phyloP scores from a whole-genome alignment of 2,329 filamentous ascomycete species.

The Aspergillus sp. region DNA sequence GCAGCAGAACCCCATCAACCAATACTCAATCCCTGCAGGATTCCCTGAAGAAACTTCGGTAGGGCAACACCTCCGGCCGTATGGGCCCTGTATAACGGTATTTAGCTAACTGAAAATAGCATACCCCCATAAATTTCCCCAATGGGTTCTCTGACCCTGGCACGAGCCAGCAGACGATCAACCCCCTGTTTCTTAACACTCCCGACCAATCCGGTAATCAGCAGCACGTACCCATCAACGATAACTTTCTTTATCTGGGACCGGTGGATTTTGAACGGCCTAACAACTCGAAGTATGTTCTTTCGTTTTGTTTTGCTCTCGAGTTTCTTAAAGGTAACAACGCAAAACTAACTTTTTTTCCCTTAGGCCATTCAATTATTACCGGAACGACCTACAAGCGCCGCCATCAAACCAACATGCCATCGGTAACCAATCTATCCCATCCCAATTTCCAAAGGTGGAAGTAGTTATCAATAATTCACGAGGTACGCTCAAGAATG shows the following conservation, averaged over 20 bases:
- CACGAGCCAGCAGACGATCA: slow-evolving; percentile 29
- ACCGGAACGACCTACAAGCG: slow-evolving; percentile 2
- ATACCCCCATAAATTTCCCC: slow-evolving; percentile 23
- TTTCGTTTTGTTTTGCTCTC: neutral
- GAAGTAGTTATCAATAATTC: neutral
- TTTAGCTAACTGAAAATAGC: slow-evolving; percentile 13
- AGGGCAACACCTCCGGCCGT: slow-evolving; percentile 2
- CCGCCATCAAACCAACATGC: neutral
- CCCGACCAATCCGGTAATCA: slow-evolving; percentile 18
- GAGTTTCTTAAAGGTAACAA: neutral
- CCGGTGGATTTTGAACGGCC: slow-evolving; percentile 20
- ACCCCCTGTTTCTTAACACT: slow-evolving; percentile 33
- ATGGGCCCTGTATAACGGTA: neutral
- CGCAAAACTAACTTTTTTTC: neutral
- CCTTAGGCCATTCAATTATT: slow-evolving; percentile 2
- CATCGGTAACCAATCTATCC: neutral
- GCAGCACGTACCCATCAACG: slow-evolving; percentile 16
- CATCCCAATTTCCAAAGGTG: neutral
- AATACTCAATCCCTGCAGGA: slow-evolving; percentile 22
- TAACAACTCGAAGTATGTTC: slow-evolving; percentile 23
- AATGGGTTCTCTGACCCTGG: slow-evolving; percentile 22
- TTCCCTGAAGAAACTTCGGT: slow-evolving; percentile 22
- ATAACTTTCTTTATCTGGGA: slow-evolving; percentile 22
- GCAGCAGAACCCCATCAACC: slow-evolving; percentile 15
- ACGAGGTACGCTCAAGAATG: neutral